Evolutionary conservation across 352 stramenopile species (phyloP), one percentile per base, ranked within the genome.

Genomic region (Globisporangium orthogonon): DNA sequence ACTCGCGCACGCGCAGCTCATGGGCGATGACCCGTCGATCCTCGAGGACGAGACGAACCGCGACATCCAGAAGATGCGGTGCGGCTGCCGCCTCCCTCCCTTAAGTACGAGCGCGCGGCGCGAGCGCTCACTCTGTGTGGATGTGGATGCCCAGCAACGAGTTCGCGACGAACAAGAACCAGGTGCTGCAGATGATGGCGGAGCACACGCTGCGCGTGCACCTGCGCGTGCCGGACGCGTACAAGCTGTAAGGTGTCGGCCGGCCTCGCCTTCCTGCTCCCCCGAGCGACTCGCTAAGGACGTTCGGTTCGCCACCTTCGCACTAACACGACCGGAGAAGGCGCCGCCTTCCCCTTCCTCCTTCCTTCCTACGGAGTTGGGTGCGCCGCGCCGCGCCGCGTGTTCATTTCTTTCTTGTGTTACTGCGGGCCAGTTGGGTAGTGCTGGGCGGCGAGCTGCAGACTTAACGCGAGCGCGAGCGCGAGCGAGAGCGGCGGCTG

Each of bases 41-140:
- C 58, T 90, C 57, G 82, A 92, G 35, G 77, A 92, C 47, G 82
- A 90, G 58, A 92, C 82, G 7, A 71, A 80, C 46, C 73, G 76
- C 40, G 82, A 90, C 9, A 92, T 92, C 58, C 75, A 90, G 52
- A 89, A 88, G 60, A 92, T 90, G 82, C 63, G 73, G 81, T 89
- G 68, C 11, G 73, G 23, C 23, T 23, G 23, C 23, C 23, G 23
- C 23, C 23, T 56, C 62, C 35, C 7, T 10, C 4, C 13, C 35
- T 37, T 5, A 37, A 37, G 33, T 37, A 9, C 9, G 33, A 5
- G 33, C 33, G 35, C 15, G 43, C 1, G 18, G 35, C 4, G 9
- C 33, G 33, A 37, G 30, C 57, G 47, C 11, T 54, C 35, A 60
- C 28, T 50, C n/a, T 44, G 48, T 11, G 13, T n/a, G 18, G 15